phyloP scores from a whole-genome alignment of 768 basidiomycete genomes.

The Tricholoma saponaceum region DNA sequence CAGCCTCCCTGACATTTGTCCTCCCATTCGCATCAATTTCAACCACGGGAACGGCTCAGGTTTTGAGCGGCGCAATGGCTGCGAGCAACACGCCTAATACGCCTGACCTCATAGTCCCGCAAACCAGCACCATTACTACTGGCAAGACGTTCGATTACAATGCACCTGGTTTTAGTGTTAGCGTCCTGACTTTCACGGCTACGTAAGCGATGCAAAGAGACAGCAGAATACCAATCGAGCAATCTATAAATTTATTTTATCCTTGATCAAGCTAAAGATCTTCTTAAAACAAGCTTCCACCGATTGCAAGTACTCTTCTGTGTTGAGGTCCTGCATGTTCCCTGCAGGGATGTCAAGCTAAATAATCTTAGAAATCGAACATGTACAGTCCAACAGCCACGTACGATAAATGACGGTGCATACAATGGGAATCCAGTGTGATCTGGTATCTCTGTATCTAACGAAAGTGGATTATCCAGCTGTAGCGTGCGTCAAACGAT shows the following conservation, averaged over 20 bases:
- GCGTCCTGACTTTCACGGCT: slow-evolving; percentile 33
- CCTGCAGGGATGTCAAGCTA: slow-evolving; percentile 69
- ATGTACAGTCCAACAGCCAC: slow-evolving; percentile 3
- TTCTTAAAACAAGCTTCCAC: slow-evolving; percentile 39
- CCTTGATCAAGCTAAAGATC: slow-evolving; percentile 26
- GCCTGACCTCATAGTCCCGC: slow-evolving; percentile 45
- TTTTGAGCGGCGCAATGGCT: slow-evolving; percentile 45
- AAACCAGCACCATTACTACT: slow-evolving; percentile 39
- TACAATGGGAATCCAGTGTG: slow-evolving; percentile 71
- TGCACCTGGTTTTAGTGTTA: slow-evolving; percentile 44
- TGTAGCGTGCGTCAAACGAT: slow-evolving; percentile 20
- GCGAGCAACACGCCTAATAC: slow-evolving; percentile 53
- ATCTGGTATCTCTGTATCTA: slow-evolving; percentile 72
- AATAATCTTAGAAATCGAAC: not conserved
- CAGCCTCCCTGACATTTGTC: slow-evolving; percentile 43
- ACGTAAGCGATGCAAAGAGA: not conserved
- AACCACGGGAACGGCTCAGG: slow-evolving; percentile 37
- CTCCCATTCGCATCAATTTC: slow-evolving; percentile 51
- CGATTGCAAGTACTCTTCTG: slow-evolving; percentile 45
- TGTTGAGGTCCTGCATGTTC: slow-evolving; percentile 73
- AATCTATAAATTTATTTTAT: slow-evolving; percentile 15
- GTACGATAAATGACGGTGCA: slow-evolving; percentile 69
- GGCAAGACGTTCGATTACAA: slow-evolving; percentile 51
- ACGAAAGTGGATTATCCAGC: slow-evolving; percentile 49
- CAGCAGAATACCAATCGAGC: slow-evolving; percentile 8